Evolutionary conservation across 2,329 filamentous ascomycete species (phyloP).

Genomic region (Penicillium vulpinum): DNA sequence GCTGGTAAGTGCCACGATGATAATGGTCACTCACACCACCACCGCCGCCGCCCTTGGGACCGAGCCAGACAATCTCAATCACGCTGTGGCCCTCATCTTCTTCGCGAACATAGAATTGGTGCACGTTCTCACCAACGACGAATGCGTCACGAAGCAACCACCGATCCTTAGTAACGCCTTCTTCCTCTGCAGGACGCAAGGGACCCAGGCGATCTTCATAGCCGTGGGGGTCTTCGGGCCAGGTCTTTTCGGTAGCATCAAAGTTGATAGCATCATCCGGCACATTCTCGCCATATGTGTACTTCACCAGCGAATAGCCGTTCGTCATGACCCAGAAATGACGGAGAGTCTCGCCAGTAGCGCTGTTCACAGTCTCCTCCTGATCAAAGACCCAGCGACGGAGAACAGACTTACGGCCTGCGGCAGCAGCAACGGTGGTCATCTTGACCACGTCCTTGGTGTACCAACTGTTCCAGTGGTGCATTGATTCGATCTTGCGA

Average conservation of each 20-base stretch:
- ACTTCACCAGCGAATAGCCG: conserved; percentile 46
- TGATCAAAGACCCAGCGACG: conserved; percentile 48
- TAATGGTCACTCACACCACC: conserved; percentile 35
- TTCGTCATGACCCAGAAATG: conserved; percentile 48
- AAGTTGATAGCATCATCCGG: conserved; percentile 45
- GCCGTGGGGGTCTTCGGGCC: conserved; percentile 44
- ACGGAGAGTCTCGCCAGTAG: conserved; percentile 37
- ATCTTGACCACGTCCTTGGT: conserved; percentile 48
- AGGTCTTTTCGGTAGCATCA: conserved; percentile 46
- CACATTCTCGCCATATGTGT: conserved; percentile 39
- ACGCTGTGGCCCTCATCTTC: conserved; percentile 43
- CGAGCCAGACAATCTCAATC: conserved; percentile 48
- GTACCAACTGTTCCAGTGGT: conserved; percentile 50
- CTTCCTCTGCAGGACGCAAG: conserved; percentile 41
- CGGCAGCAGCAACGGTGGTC: conserved; percentile 43
- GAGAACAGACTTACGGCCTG: conserved; percentile 44
- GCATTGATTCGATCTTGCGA: conserved; percentile 44
- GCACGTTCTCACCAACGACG: conserved; percentile 45
- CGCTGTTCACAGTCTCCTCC: conserved; percentile 37
- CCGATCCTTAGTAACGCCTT: conserved; percentile 43
- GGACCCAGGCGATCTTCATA: conserved; percentile 44
- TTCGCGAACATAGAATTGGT: conserved; percentile 45
- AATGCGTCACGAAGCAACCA: conserved; percentile 43
- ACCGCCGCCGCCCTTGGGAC: conserved; percentile 40
- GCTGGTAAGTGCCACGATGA: conserved; percentile 30